Conservation (phyloP, 2,329 filamentous ascomycete species). For the Diaporthe longicolla region DNA sequence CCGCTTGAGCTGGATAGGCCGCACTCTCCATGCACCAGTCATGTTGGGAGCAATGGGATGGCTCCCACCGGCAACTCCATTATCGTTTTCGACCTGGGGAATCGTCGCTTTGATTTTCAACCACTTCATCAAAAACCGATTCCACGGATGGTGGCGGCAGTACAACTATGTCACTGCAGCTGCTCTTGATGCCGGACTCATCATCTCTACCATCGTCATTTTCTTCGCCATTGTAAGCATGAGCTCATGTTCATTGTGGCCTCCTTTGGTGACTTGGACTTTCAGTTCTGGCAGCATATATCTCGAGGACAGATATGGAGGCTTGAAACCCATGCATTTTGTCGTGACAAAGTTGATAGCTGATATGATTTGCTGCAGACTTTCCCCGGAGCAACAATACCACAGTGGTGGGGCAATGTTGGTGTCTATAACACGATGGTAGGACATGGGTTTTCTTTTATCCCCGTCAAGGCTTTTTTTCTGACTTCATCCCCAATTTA, state of each 20-base stretch:
- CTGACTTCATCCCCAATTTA: slow-evolving; percentile 47
- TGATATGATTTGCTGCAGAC: slow-evolving; percentile 42
- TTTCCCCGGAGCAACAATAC: slow-evolving; percentile 54
- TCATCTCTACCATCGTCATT: slow-evolving; percentile 55
- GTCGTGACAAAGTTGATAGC: not conserved
- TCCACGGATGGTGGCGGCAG: slow-evolving; percentile 72
- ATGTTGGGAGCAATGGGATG: slow-evolving; percentile 68
- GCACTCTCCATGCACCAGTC: slow-evolving; percentile 69
- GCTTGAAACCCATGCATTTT: not conserved
- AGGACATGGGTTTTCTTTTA: slow-evolving; percentile 50
- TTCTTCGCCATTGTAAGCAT: slow-evolving; percentile 52
- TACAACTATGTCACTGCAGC: slow-evolving; percentile 60
- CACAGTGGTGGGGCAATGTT: slow-evolving; percentile 68
- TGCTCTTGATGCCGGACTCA: slow-evolving; percentile 56
- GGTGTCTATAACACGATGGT: slow-evolving; percentile 55
- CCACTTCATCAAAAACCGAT: slow-evolving; percentile 66
- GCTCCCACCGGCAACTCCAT: slow-evolving; percentile 71
- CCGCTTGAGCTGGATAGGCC: slow-evolving; percentile 49
- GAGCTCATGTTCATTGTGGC: not conserved
- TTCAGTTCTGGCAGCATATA: not conserved
- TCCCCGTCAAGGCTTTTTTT: slow-evolving; percentile 32
- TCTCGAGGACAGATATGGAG: not conserved
- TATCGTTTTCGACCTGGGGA: slow-evolving; percentile 72
- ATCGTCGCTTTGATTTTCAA: slow-evolving; percentile 72
- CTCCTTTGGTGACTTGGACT: too few relatives aligned